Evolutionary conservation across 495 filamentous ascomycete species (phyloP), one percentile per base, ranked within the genome.

Genomic region (Neurospora sp.): DNA sequence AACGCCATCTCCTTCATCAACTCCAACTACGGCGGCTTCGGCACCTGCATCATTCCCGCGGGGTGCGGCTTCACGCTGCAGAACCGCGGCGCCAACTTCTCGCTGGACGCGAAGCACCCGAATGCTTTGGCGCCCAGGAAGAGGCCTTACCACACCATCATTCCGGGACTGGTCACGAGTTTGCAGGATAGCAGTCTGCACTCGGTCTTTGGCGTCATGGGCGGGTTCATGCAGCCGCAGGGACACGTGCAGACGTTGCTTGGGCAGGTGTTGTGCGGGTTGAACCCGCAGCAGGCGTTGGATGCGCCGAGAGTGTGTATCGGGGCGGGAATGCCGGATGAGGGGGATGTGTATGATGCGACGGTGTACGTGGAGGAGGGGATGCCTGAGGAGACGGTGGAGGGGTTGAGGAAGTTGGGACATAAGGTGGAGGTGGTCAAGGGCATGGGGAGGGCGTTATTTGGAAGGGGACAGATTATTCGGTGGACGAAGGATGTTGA

Each of bases 151-250:
- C 96, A 98, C 79, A 99, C 96, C 72, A 98, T 99, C 82, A 99
- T 99, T 78, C 95, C 96, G 0, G 95, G 92, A 0, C 87, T 98
- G 80, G 88, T 96, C 69, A 98, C 96, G 31, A 31, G 31, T 4
- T 92, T 88, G 2, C 85, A 83, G 18, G 93, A 95, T 75, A 87
- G 87, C 23, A 89, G 85, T 20, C 82, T 99, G 73, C 92, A 97
- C 78, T 90, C 88, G 46, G 93, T 97, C 0, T 97, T 93, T 76
- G 96, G 96, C 69, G 94, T 97, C 70, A 98, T 98, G 96, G 96
- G 96, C 74, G 96, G 96, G 40, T 97, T 95, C 82, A 98, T 99
- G 96, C 96, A 99, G 85, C 96, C 96, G 0, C 96, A 98, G 84
- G 96, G 96, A 11, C 96, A 99, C 78, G 93, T 98, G 16, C 96